Conservation (phyloP, 208 protist species). For the Acanthamoeba quina region DNA sequence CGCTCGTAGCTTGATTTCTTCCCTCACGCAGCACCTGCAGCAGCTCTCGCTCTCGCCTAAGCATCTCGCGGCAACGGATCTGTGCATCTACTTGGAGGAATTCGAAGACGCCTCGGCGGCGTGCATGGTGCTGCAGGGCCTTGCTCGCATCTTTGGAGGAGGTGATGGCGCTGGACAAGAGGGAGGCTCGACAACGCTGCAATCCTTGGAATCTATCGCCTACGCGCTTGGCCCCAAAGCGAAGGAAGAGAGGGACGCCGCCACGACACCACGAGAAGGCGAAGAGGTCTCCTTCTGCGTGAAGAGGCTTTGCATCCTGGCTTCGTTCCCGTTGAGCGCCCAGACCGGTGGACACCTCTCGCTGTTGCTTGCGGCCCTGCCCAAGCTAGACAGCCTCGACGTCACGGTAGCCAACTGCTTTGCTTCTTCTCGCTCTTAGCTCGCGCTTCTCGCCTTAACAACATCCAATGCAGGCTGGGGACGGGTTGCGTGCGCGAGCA, state of each 20-base stretch:
- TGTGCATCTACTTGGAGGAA: conserved; percentile 20
- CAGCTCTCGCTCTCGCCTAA: neutral
- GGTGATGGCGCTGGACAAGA: neutral
- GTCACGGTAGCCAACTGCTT: neutral
- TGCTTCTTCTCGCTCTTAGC: too few relatives aligned
- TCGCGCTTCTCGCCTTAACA: neutral
- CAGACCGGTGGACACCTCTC: conserved; percentile 27
- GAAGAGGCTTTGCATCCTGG: neutral
- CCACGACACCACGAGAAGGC: neutral
- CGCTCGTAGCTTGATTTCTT: neutral
- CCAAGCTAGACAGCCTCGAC: neutral
- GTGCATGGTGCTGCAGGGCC: conserved; percentile 2
- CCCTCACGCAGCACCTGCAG: conserved; percentile 20
- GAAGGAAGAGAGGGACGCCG: neutral
- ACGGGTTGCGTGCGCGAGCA: neutral
- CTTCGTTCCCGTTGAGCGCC: neutral
- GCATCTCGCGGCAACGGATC: neutral
- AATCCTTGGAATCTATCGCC: neutral
- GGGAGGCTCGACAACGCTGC: neutral
- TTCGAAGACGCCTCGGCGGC: neutral
- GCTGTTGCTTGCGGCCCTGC: conserved; percentile 39
- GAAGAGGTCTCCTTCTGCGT: neutral
- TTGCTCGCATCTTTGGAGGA: neutral
- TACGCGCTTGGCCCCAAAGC: neutral
- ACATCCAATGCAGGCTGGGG: conserved; percentile 17